These are phyloP conservation scores for Chytriomyces hyalinus DNA, from an alignment of 192 early-diverging fungal species.

Conservation along the genomic window DNA sequence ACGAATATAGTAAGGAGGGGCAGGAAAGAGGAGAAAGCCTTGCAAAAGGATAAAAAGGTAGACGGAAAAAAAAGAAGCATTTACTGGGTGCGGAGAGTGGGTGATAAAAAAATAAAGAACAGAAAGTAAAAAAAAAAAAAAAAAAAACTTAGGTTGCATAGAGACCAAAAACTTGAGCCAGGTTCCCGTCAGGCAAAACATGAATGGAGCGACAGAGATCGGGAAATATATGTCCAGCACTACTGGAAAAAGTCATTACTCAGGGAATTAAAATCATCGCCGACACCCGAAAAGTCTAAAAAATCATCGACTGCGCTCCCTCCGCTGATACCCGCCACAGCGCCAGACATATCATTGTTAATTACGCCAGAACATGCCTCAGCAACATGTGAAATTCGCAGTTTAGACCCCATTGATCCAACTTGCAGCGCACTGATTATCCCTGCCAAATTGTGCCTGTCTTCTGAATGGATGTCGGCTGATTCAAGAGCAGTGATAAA, in stretches of 20 bases:
- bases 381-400: background rate
- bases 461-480: background rate
- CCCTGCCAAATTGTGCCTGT: background rate
- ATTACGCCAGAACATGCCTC: background rate
- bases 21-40: no score
- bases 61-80: no score
- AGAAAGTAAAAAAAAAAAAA: no score
- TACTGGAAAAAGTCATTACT: constrained; percentile 1
- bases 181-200: no score
- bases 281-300: background rate
- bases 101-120: no score
- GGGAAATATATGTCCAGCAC: background rate
- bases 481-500: background rate
- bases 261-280: background rate
- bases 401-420: background rate
- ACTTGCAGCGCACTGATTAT: background rate
- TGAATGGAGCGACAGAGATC: no score
- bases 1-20: no score
- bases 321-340: background rate
- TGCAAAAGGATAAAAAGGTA: no score
- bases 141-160: no score
- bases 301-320: background rate
- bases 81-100: no score
- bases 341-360: background rate
- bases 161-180: no score